Evolutionary conservation across 2,329 filamentous ascomycete genomes (phyloP), one percentile per base, ranked within the genome.

Genomic region (Annulohypoxylon truncatum): DNA sequence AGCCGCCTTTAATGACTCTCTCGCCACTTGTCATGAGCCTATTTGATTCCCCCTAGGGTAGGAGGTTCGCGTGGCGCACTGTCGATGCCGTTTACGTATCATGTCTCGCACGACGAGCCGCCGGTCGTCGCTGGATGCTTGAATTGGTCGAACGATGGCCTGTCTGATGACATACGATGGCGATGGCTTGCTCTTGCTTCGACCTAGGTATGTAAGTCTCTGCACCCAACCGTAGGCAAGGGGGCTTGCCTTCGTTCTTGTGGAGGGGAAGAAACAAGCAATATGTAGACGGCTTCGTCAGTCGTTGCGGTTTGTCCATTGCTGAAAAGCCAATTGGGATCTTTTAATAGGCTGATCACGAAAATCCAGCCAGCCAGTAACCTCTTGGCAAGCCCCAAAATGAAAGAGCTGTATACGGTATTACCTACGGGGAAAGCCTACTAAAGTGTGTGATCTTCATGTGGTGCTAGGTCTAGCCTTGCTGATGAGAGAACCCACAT

Each of bases 21-120:
- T 60, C 59, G 66, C 66, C 66, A 68, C 66, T 38, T 68, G 66
- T 60, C 66, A 52, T 48, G 22, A 64, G 63, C 42, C 35, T 51
- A 68, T 66, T 68, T 68, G 66, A n/a, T 66, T 56, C 50, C n/a
- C 54, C 10, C 22, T n/a, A 26, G 24, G 38, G 13, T 40, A 51
- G 7, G 28, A 29, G n/a, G 13, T 60, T 57, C 12, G 29, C 40
- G 33, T 61, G 33, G 52, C 48, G 46, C 42, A 28, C 57, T 54
- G 28, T 18, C 24, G 18, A 44, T 50, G 42, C 42, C 47, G 31
- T 52, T 53, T 50, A 52, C 52, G 33, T 57, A 26, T 58, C 22
- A 24, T 44, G 24, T 51, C 53, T 59, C 47, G 26, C 50, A 51
- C 18, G 15, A 40, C 20, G 7, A 26, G 26, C 15, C 8, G 24